A percentile compares a stretch with the other conserved stretches of the same genome.
These are phyloP conservation scores for Peniophora sp. DNA, from an alignment of 1,284 basidiomycete species.

Conservation along the genomic window DNA sequence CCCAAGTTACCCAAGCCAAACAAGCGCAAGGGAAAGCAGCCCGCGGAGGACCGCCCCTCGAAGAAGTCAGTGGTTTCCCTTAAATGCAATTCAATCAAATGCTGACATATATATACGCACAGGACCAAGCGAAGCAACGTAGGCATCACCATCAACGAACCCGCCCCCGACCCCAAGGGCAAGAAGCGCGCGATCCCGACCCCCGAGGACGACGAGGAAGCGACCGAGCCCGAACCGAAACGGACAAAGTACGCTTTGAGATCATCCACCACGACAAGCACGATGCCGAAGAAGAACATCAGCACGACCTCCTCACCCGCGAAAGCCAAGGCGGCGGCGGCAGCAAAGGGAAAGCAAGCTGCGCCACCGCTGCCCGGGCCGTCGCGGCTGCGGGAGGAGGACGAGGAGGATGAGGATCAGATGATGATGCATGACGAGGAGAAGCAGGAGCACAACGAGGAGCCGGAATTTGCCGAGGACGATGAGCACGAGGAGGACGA, in stretches of 20 bases:
- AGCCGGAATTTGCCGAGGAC: slow-evolving; percentile 34
- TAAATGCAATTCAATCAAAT: no score
- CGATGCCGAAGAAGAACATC: slow-evolving; percentile 73
- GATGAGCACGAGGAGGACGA: slow-evolving; percentile 34
- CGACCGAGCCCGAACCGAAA: slow-evolving; percentile 49
- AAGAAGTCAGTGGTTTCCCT: no score
- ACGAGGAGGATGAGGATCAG: slow-evolving; percentile 58
- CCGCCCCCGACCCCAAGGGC: slow-evolving; percentile 63
- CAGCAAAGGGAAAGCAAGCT: slow-evolving; percentile 44
- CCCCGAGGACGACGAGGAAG: slow-evolving; percentile 52
- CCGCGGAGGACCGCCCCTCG: slow-evolving; percentile 6
- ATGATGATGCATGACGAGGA: slow-evolving; percentile 20
- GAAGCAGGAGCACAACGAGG: slow-evolving; percentile 26
- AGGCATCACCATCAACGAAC: slow-evolving; percentile 68
- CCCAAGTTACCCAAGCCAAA: slow-evolving; percentile 34
- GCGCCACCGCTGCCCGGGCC: slow-evolving; percentile 45
- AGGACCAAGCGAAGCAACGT: slow-evolving; percentile 8
- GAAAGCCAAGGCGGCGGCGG: slow-evolving; percentile 55
- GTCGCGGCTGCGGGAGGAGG: slow-evolving; percentile 39
- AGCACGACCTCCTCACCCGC: slow-evolving; percentile 29
- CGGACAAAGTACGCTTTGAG: slow-evolving; percentile 52
- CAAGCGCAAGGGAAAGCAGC: slow-evolving; percentile 60
- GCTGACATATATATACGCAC: no score
- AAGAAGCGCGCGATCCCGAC: slow-evolving; percentile 80
- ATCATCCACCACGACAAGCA: slow-evolving; percentile 32